Conservation (phyloP, 2,329 filamentous ascomycete genomes). For the Epichloe brachyelytri region DNA sequence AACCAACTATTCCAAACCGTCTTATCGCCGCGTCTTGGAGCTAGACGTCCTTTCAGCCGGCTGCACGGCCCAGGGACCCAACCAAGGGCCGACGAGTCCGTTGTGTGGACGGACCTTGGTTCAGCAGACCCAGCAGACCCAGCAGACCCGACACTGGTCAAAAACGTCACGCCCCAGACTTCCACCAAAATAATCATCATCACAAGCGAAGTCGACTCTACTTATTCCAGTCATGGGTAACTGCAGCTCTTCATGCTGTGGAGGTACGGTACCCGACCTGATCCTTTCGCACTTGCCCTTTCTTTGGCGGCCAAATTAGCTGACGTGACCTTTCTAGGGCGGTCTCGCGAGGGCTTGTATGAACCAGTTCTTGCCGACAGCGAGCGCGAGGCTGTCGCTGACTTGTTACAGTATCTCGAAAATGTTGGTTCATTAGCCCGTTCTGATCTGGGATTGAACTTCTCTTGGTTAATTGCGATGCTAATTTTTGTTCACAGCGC, state of each 20-base stretch:
- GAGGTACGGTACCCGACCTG: conserved; percentile 24
- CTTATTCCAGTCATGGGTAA: conserved; percentile 39
- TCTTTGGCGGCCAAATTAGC: conserved; percentile 6
- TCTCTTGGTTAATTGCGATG: neutral
- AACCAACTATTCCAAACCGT: neutral
- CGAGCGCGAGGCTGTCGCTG: conserved; percentile 92
- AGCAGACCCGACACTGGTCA: neutral
- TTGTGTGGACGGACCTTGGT: neutral
- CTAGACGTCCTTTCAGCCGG: neutral
- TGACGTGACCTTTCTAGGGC: conserved; percentile 37
- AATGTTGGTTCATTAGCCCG: conserved; percentile 51
- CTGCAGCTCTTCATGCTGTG: conserved; percentile 47
- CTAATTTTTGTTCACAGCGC: conserved; percentile 42
- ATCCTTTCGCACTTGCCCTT: conserved; percentile 3
- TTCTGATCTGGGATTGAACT: neutral
- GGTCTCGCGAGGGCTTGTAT: conserved; percentile 69
- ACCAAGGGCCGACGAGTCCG: neutral
- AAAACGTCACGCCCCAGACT: neutral
- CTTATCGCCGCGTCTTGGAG: neutral
- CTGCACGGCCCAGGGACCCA: neutral
- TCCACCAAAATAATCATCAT: neutral
- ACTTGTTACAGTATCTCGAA: conserved; percentile 89
- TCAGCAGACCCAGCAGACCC: neutral
- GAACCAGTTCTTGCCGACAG: conserved; percentile 86
- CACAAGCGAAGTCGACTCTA: neutral